phyloP scores from a whole-genome alignment of 1,139 yeast species.

The Nakaseomyces nivariensis region DNA sequence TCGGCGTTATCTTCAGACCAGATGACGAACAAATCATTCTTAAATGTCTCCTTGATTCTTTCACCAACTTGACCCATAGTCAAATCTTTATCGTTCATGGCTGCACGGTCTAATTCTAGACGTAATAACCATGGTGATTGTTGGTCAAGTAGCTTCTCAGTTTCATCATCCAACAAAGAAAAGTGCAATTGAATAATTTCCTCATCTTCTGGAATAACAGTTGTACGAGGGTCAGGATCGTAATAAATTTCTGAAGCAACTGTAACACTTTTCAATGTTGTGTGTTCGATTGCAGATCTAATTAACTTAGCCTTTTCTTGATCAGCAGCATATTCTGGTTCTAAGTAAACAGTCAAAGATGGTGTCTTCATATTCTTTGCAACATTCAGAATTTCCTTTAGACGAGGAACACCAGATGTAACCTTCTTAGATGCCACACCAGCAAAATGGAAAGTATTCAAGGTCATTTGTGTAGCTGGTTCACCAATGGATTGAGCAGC shows the following conservation, averaged over 20 bases:
- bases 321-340: constrained; percentile 71
- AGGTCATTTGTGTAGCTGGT: constrained; percentile 99
- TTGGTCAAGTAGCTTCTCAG: constrained; percentile 82
- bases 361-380: constrained; percentile 99
- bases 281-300: constrained; percentile 94
- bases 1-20: constrained; percentile 99
- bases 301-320: constrained; percentile 91
- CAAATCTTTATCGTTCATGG: constrained; percentile 94
- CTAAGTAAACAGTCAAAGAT: constrained; percentile 81
- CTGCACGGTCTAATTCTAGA: constrained; percentile 94
- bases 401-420: constrained; percentile 98
- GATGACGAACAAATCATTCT: constrained; percentile 89
- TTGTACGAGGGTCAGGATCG: constrained; percentile 95
- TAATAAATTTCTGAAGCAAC: constrained; percentile 95
- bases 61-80: constrained; percentile 99
- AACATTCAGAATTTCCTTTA: constrained; percentile 96
- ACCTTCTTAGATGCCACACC: constrained; percentile 99
- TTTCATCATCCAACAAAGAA: constrained; percentile 95
- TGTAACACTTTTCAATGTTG: constrained; percentile 88
- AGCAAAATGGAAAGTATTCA: constrained; percentile 99
- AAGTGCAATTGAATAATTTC: constrained; percentile 96
- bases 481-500: constrained; percentile 99
- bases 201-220: constrained; percentile 91
- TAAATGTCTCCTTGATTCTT: constrained; percentile 85
- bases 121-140: constrained; percentile 98